Percentiles rank a stretch among this genome's conserved stretches.
Evolutionary conservation across 306 rosid genomes (phyloP).

Genomic region (Acmispon strigosus): DNA sequence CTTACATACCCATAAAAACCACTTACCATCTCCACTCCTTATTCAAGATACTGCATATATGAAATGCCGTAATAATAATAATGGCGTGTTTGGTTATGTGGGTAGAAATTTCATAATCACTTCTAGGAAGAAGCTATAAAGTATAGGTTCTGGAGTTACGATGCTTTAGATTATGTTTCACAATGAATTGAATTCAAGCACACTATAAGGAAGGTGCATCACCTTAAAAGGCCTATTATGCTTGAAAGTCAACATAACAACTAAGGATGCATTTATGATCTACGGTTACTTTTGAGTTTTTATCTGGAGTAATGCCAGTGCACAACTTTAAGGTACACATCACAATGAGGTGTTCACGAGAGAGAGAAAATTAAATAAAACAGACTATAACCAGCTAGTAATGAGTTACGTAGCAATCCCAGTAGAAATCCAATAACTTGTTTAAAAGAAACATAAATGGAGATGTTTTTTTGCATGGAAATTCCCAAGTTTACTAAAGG

Average conservation of each 20-base stretch:
- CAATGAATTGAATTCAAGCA: no score
- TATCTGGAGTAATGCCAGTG: not conserved
- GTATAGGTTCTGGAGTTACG: no score
- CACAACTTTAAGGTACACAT: not conserved
- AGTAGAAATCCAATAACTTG: not conserved
- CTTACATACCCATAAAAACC: no score
- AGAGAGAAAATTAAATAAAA: not conserved
- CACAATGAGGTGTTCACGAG: not conserved
- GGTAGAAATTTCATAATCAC: no score
- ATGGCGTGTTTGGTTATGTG: no score
- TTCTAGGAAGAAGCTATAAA: no score
- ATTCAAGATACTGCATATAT: no score
- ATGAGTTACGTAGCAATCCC: not conserved
- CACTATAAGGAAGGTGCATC: no score
- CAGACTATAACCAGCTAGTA: not conserved
- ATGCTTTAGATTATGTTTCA: no score
- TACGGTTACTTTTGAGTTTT: not conserved
- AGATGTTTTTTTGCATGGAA: no score
- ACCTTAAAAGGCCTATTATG: not conserved
- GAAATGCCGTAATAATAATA: no score
- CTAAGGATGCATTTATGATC: not conserved
- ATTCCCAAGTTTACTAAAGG: not conserved
- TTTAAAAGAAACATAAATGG: not conserved
- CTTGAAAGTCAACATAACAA: not conserved
- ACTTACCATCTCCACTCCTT: no score